Percentiles rank a stretch among this genome's conserved stretches.
Evolutionary conservation across 768 basidiomycete species (phyloP).

Genomic region (Mycena vulgaris): DNA sequence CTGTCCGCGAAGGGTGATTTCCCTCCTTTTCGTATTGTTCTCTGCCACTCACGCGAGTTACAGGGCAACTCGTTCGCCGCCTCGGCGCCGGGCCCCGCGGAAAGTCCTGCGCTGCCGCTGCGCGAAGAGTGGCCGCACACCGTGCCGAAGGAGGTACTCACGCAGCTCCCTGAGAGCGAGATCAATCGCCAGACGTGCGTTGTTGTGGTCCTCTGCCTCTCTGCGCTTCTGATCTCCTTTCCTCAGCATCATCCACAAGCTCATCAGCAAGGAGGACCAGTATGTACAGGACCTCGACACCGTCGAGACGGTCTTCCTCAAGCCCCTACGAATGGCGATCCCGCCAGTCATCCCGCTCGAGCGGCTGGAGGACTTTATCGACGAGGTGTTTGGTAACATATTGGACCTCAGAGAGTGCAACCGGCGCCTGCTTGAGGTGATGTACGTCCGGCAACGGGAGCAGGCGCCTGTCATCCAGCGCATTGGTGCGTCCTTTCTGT

Average conservation of each 20-base stretch:
- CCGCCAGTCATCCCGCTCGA: slow-evolving; percentile 63
- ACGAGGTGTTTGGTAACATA: slow-evolving; percentile 92
- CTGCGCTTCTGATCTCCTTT: not conserved
- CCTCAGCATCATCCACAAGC: slow-evolving; percentile 83
- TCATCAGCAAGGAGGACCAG: slow-evolving; percentile 90
- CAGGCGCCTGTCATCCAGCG: slow-evolving; percentile 85
- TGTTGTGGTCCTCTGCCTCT: not conserved
- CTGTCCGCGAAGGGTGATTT: slow-evolving; percentile 72
- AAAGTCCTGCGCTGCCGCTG: slow-evolving; percentile 48
- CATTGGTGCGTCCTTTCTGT: slow-evolving; percentile 4
- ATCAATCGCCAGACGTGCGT: slow-evolving; percentile 83
- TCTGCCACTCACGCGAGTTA: not conserved
- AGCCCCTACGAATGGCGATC: slow-evolving; percentile 63
- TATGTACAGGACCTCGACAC: slow-evolving; percentile 91
- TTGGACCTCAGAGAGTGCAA: slow-evolving; percentile 88
- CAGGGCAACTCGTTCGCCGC: slow-evolving; percentile 17
- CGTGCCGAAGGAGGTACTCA: slow-evolving; percentile 57
- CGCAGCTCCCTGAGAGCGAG: slow-evolving; percentile 79
- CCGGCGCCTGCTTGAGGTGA: slow-evolving; percentile 82
- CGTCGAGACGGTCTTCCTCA: slow-evolving; percentile 77
- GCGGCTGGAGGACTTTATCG: slow-evolving; percentile 88
- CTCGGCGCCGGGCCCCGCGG: slow-evolving; percentile 40
- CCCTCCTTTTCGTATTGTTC: not conserved
- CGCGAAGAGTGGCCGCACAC: slow-evolving; percentile 63
- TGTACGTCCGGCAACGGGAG: slow-evolving; percentile 90